Evolutionary conservation across 192 early-diverging fungal genomes (phyloP).

Genomic region (Gigaspora rosea): DNA sequence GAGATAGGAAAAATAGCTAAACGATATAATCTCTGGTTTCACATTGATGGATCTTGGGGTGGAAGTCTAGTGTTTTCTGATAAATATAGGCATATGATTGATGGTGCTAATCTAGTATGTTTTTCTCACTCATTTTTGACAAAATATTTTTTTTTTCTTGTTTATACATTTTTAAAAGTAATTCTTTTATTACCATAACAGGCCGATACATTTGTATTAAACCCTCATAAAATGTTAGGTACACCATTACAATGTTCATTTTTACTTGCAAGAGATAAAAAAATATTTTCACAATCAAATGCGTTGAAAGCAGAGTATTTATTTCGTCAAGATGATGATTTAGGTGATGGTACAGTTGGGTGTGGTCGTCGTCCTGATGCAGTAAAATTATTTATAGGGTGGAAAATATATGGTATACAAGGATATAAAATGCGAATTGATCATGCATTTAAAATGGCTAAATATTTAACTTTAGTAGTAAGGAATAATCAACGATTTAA

Average conservation of each 20-base stretch:
- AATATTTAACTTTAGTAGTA: slow-evolving; percentile 44
- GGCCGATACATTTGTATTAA: slow-evolving; percentile 71
- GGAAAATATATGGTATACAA: slow-evolving; percentile 71
- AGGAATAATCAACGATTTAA: slow-evolving; percentile 42
- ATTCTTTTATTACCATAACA: slow-evolving; percentile 19
- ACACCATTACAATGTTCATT: slow-evolving; percentile 79
- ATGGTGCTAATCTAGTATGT: slow-evolving; percentile 53
- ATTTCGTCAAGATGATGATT: slow-evolving; percentile 68
- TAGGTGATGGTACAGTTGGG: slow-evolving; percentile 77
- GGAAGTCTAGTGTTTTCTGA: slow-evolving; percentile 68
- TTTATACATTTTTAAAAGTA: background rate
- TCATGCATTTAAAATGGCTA: slow-evolving; percentile 57
- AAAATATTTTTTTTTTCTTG: background rate
- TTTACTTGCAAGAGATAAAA: slow-evolving; percentile 58
- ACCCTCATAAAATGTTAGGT: slow-evolving; percentile 84
- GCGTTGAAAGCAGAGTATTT: slow-evolving; percentile 67
- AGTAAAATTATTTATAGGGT: slow-evolving; percentile 75
- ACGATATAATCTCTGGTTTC: slow-evolving; percentile 69
- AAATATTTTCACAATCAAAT: slow-evolving; percentile 62
- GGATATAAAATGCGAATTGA: slow-evolving; percentile 62
- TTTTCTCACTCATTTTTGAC: background rate
- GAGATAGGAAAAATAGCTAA: slow-evolving; percentile 59
- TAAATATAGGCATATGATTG: slow-evolving; percentile 42
- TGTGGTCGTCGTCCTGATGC: slow-evolving; percentile 81
- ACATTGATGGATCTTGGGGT: slow-evolving; percentile 83